phyloP scores from a whole-genome alignment of 257 asterid species.

The Nicotiana undulata region DNA sequence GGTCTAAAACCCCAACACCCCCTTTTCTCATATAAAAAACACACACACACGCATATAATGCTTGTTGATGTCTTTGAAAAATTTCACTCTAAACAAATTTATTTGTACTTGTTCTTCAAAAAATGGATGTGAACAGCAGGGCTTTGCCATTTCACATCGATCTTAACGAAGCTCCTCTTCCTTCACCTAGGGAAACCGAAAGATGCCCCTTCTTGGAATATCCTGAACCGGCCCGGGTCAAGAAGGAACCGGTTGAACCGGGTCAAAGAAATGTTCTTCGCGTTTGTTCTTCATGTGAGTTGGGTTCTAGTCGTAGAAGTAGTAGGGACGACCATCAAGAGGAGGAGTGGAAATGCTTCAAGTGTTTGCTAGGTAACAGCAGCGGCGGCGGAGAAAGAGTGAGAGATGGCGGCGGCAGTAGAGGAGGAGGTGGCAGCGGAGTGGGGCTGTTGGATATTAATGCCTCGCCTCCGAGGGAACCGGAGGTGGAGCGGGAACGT shows the following conservation, averaged over 20 bases:
- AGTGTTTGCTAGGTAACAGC: conserved; percentile 37
- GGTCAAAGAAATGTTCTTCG: not conserved
- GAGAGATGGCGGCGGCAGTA: not conserved
- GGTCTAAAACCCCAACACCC: not conserved
- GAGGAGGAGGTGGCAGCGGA: conserved; percentile 13
- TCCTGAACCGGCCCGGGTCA: not conserved
- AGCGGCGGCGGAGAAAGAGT: not conserved
- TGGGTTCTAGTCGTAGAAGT: conserved; percentile 30
- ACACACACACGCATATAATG: conserved; percentile 1
- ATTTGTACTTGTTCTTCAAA: not conserved
- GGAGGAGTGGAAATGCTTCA: conserved; percentile 54
- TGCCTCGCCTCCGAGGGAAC: conserved; percentile 57
- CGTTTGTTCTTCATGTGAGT: conserved; percentile 10
- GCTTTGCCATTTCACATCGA: conserved; percentile 52
- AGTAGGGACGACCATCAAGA: conserved; percentile 27
- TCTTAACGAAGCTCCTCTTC: conserved; percentile 60
- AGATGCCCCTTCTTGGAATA: not conserved
- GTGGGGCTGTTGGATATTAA: conserved; percentile 54
- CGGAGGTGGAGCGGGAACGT: conserved; percentile 31
- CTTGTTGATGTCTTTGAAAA: conserved; percentile 10
- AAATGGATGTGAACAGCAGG: conserved; percentile 7
- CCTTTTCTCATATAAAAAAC: not conserved
- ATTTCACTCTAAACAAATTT: not conserved
- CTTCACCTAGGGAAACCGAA: conserved; percentile 55
- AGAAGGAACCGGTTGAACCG: not conserved